Percentiles rank a stretch among this genome's conserved stretches.
Conservation (phyloP, 2,329 filamentous ascomycete species). For the Penicillium rolfsii region DNA sequence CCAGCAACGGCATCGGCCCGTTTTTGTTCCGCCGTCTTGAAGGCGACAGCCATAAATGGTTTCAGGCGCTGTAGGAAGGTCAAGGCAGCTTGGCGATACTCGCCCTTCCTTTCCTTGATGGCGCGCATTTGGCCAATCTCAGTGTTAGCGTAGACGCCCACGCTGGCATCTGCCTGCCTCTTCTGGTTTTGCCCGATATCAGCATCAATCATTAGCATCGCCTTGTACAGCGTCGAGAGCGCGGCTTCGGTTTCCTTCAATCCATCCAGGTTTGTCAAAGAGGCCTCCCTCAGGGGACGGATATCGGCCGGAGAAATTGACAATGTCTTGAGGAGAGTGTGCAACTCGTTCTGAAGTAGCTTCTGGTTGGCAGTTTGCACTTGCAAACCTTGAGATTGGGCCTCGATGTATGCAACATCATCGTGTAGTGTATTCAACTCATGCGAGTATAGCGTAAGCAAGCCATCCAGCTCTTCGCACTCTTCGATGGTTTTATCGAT, state of each 20-base stretch:
- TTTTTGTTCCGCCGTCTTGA: conserved; percentile 73
- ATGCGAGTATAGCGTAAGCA: conserved; percentile 91
- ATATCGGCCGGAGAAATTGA: conserved; percentile 80
- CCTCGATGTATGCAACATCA: conserved; percentile 95
- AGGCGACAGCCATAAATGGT: conserved; percentile 80
- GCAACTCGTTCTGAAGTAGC: conserved; percentile 83
- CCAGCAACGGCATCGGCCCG: conserved; percentile 64
- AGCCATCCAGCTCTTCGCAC: conserved; percentile 93
- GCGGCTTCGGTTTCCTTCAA: conserved; percentile 77
- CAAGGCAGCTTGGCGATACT: conserved; percentile 76
- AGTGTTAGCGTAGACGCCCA: conserved; percentile 70
- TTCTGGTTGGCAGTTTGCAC: conserved; percentile 98
- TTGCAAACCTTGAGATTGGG: conserved; percentile 93
- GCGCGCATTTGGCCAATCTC: conserved; percentile 85
- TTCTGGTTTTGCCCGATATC: conserved; percentile 64
- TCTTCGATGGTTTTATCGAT: conserved; percentile 90
- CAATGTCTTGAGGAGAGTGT: conserved; percentile 85
- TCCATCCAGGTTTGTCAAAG: conserved; percentile 70
- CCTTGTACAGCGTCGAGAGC: conserved; percentile 82
- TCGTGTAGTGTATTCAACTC: conserved; percentile 92
- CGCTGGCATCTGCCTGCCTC: conserved; percentile 52
- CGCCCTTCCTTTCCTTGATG: conserved; percentile 89
- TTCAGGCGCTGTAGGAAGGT: conserved; percentile 78
- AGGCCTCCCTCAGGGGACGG: conserved; percentile 71
- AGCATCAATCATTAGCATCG: conserved; percentile 91